Evolutionary conservation across 495 filamentous ascomycete species (phyloP).

Genomic region (Delitschia confertaspora): DNA sequence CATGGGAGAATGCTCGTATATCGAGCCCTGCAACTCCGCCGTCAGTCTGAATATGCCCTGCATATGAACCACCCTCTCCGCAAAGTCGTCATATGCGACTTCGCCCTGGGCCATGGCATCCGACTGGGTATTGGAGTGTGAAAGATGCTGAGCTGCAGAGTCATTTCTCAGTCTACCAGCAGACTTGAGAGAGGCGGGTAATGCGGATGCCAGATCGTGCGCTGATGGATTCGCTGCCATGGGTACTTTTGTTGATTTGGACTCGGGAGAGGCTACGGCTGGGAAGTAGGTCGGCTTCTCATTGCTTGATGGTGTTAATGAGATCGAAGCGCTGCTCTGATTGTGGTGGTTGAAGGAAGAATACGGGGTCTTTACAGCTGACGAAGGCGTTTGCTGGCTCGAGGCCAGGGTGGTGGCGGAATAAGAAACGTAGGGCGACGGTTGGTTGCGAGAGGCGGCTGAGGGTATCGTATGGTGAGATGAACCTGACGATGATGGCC

Average conservation of each 20-base stretch:
- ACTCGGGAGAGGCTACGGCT: too few species aligned
- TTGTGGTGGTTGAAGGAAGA: too few species aligned
- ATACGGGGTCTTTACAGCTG: background rate
- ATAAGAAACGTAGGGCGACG: background rate
- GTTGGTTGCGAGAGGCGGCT: conserved; percentile 5
- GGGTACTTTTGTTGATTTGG: too few species aligned
- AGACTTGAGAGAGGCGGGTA: too few species aligned
- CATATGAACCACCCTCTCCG: conserved; percentile 54
- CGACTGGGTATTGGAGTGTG: too few species aligned
- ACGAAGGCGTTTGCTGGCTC: background rate
- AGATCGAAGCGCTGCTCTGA: too few species aligned
- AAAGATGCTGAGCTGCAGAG: too few species aligned
- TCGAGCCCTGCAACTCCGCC: conserved; percentile 57
- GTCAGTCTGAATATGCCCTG: conserved; percentile 60
- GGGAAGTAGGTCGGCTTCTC: too few species aligned
- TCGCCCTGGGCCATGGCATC: conserved; percentile 41
- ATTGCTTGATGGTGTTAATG: too few species aligned
- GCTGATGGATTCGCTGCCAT: too few species aligned
- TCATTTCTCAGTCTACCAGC: too few species aligned
- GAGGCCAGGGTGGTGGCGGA: background rate
- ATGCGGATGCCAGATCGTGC: too few species aligned
- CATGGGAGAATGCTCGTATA: conserved; percentile 48
- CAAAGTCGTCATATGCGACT: conserved; percentile 59
- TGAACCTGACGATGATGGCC: conserved; percentile 16
- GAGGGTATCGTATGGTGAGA: conserved; percentile 21